Evolutionary conservation across 176 grass and related monocot genomes (phyloP).

Genomic region (Zea luxurians): DNA sequence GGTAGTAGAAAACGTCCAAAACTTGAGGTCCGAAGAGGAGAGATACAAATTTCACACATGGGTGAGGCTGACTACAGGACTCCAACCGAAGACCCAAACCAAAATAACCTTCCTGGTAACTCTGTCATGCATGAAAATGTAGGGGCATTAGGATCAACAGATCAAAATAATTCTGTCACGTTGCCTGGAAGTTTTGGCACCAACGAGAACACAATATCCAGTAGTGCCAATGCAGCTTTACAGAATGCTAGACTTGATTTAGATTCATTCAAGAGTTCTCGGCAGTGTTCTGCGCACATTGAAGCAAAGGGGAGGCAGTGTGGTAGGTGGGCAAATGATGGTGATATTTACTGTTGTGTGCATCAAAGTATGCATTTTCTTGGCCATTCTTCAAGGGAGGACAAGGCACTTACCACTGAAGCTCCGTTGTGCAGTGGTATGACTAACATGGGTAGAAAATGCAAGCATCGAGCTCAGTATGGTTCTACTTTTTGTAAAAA

Average conservation of each 20-base stretch:
- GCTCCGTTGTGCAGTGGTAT: slow-evolving; percentile 63
- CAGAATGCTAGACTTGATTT: slow-evolving; percentile 43
- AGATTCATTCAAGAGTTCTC: slow-evolving; percentile 60
- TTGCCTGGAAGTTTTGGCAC: slow-evolving; percentile 32
- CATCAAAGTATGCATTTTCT: slow-evolving; percentile 76
- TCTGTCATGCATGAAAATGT: slow-evolving; percentile 1
- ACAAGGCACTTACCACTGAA: slow-evolving; percentile 51
- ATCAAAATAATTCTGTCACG: slow-evolving; percentile 33
- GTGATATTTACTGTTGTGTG: slow-evolving; percentile 88
- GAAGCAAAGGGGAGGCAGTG: slow-evolving; percentile 89
- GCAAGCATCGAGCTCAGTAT: slow-evolving; percentile 89
- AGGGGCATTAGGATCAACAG: slow-evolving; percentile 25
- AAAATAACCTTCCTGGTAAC: slow-evolving; percentile 16
- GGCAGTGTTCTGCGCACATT: slow-evolving; percentile 85
- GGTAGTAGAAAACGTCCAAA: slow-evolving; percentile 69
- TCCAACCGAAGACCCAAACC: slow-evolving; percentile 12
- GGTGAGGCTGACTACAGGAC: slow-evolving; percentile 27
- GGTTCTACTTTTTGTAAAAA: slow-evolving; percentile 94
- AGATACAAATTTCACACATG: slow-evolving; percentile 42
- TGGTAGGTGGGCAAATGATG: slow-evolving; percentile 97
- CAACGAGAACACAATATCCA: slow-evolving; percentile 39
- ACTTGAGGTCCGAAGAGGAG: slow-evolving; percentile 76
- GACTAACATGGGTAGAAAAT: slow-evolving; percentile 91
- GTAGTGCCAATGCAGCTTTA: slow-evolving; percentile 36
- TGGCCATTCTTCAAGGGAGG: slow-evolving; percentile 54